Base-by-base conservation (phyloP, 345 rosid genomes). In the Moricandia moricandioides region DNA sequence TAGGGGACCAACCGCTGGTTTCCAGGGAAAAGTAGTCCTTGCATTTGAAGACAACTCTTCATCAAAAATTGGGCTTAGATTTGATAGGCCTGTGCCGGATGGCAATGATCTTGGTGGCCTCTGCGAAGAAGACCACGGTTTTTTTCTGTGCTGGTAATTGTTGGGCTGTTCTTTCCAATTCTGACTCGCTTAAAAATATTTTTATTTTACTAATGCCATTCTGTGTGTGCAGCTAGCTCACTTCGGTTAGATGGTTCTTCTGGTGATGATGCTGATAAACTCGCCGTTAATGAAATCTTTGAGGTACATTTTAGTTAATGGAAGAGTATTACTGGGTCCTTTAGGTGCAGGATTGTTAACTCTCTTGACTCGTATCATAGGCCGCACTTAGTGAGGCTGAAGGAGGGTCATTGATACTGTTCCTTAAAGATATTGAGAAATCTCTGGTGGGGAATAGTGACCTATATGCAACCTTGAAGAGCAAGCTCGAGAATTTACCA, bases 21-120 rank as follows among this genome's bases (percentile, higher is more conserved):
- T 74, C 82, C 89, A 92, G 72, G 99, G 99, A 67, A 89, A 85
- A 86, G 97, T 95, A 45, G 72, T 90, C 75, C 97, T 92, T 81
- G 83, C 97, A 57, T 91, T 92, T 82, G 97, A 92, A 89, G 94
- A 87, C 71, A 95, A 92, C 71, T 84, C 83, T 72, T 81, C 84
- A 74, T 93, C 97, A 34, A 95, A 95, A 78, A 76, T 95, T 74
- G 97, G 99, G 55, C 90, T 95, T 67, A 92, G 97, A 79, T 95
- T 95, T 76, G 99, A 95, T 83, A 90, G 65, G 75, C 66, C 91
- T 54, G 84, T 95, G 47, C 86, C 82, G 4, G 97, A 90, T 76
- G 99, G 99, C 86, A 92, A 84, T 72, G 89, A 89, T 81, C 96
- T 95, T 65, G 99, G 97, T 69, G 99, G 97, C 52, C 87, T 56